These are phyloP conservation scores for Conidiobolus incongruus DNA, from an alignment of 371 early-diverging fungal species.

Conservation along the genomic window DNA sequence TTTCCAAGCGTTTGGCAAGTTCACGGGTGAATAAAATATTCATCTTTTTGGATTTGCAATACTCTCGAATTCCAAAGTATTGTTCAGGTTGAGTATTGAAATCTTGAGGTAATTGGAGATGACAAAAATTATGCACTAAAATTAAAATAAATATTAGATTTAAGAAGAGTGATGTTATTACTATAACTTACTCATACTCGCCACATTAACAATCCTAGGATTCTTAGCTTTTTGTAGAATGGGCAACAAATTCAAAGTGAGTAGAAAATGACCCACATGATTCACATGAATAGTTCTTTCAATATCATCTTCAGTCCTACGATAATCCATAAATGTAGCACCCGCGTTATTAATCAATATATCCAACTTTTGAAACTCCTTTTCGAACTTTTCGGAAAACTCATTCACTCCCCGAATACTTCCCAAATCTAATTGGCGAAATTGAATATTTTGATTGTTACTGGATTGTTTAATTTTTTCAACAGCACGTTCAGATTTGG, in stretches of 20 bases:
- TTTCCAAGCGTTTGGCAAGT: constrained; percentile 17
- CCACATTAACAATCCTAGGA: constrained; percentile 1
- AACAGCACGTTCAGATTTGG: constrained; percentile 17
- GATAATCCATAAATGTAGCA: neutral
- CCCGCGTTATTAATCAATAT: constrained; percentile 5
- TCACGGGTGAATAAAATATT: constrained; percentile 30
- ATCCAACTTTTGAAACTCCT: constrained; percentile 5
- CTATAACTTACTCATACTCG: neutral
- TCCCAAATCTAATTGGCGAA: constrained; percentile 9
- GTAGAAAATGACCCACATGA: neutral
- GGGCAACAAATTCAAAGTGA: neutral
- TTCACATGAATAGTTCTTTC: constrained; percentile 1
- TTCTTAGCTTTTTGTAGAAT: neutral
- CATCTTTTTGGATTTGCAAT: constrained; percentile 40
- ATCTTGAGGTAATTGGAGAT: too few species aligned
- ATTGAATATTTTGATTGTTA: constrained; percentile 2
- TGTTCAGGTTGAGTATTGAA: too few species aligned
- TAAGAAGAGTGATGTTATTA: too few species aligned
- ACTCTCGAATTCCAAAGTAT: too few species aligned
- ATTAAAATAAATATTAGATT: too few species aligned
- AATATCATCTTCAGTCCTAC: neutral
- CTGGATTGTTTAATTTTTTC: constrained; percentile 19
- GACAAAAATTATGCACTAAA: too few species aligned
- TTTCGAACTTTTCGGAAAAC: constrained; percentile 9
- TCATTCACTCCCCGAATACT: constrained; percentile 8